These are phyloP conservation scores for Talaromyces sp. DNA, from an alignment of 2,329 filamentous ascomycete genomes.

Conservation along the genomic window DNA sequence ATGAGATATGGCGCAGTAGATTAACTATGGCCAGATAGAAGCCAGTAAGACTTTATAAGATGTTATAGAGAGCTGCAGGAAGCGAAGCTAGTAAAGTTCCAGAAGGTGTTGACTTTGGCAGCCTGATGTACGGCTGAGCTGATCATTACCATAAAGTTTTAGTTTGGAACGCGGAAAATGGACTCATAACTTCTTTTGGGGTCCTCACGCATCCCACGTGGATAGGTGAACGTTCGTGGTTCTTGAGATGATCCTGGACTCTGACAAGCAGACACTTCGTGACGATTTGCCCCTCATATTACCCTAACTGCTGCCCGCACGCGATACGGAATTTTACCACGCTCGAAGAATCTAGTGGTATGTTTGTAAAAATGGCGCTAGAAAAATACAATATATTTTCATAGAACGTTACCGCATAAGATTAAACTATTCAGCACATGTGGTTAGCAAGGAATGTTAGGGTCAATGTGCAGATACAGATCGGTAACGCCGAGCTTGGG, in stretches of 20 bases:
- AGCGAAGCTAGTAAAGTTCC: not conserved
- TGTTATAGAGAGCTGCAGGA: not conserved
- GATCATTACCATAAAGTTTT: not conserved
- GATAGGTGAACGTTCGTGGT: not conserved
- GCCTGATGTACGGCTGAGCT: not conserved
- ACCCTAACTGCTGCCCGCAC: not conserved
- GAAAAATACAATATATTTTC: not conserved
- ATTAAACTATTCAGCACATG: not conserved
- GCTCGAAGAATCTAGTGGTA: not conserved
- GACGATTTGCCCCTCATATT: not conserved
- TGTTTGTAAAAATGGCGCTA: not conserved
- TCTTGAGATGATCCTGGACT: not conserved
- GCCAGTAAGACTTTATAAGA: not conserved
- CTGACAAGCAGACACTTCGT: not conserved
- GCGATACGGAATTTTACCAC: not conserved
- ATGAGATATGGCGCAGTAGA: not conserved
- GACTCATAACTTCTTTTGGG: not conserved
- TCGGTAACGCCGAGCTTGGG: not conserved
- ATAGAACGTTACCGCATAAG: not conserved
- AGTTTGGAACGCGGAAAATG: not conserved
- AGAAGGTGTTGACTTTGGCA: not conserved
- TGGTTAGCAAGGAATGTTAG: not conserved
- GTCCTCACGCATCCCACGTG: conserved; percentile 1
- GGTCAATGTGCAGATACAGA: not conserved
- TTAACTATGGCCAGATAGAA: not conserved